Evolutionary conservation across 75 land plant genomes (phyloP).

Genomic region (Chamaecyparis obtusa): DNA sequence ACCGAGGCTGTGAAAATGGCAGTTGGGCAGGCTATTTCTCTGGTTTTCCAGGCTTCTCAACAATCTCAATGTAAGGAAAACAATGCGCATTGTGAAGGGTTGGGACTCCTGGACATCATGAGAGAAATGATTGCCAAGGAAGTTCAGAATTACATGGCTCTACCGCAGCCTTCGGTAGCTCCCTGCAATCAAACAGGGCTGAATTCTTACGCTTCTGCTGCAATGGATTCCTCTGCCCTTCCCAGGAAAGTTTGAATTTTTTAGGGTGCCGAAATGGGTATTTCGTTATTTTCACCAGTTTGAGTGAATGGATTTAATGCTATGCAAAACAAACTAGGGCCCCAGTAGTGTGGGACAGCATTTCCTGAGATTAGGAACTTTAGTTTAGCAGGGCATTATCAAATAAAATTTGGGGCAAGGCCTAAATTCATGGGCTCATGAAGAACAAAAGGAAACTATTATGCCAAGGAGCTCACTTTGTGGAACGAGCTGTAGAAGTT

Average conservation of each 20-base stretch:
- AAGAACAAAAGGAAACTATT: not conserved
- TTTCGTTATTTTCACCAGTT: not conserved
- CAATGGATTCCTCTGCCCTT: conserved; percentile 5
- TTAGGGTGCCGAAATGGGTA: not conserved
- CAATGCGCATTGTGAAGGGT: conserved; percentile 4
- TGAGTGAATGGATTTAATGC: not conserved
- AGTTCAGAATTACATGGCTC: conserved; percentile 49
- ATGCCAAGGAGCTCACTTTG: not conserved
- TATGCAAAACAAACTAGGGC: conserved; percentile 5
- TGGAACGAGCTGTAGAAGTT: not conserved
- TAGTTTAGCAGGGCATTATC: conserved; percentile 1
- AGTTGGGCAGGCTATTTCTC: conserved; percentile 30
- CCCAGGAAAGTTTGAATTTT: not conserved
- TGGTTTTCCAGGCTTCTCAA: conserved; percentile 23
- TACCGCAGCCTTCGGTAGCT: conserved; percentile 6
- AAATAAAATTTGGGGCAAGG: not conserved
- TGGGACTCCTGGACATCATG: conserved; percentile 38
- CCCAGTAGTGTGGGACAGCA: not conserved
- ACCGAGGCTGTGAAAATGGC: conserved; percentile 37
- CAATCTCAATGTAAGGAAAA: conserved; percentile 2
- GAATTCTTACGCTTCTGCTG: not conserved
- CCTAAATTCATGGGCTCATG: not conserved
- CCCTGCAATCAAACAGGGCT: conserved; percentile 6
- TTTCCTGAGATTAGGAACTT: conserved; percentile 1
- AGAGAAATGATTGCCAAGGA: conserved; percentile 59